These are phyloP conservation scores for Claviceps fusiformis DNA, from an alignment of 2,329 filamentous ascomycete genomes.

Conservation along the genomic window DNA sequence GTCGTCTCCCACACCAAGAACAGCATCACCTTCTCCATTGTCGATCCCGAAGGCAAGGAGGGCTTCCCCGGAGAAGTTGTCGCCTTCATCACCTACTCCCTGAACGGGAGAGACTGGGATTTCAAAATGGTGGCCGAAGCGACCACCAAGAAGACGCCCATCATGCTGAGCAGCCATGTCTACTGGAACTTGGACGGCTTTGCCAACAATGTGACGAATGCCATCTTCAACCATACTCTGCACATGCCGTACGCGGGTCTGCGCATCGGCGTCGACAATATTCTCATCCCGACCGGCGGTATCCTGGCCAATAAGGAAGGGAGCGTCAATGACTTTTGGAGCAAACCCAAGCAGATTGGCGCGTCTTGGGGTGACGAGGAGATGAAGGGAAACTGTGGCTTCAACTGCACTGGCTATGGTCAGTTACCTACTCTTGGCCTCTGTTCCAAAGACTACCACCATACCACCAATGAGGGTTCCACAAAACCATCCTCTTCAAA, in stretches of 20 bases:
- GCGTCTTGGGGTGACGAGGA: slow-evolving; percentile 49
- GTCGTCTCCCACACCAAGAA: slow-evolving; percentile 52
- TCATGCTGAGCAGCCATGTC: slow-evolving; percentile 62
- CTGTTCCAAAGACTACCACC: no score
- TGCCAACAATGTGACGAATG: slow-evolving; percentile 54
- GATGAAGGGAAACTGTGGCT: slow-evolving; percentile 62
- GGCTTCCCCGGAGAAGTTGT: slow-evolving; percentile 70
- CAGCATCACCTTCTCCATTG: slow-evolving; percentile 63
- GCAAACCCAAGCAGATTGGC: slow-evolving; percentile 64
- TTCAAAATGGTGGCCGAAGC: slow-evolving; percentile 59
- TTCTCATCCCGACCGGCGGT: slow-evolving; percentile 62
- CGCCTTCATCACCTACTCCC: slow-evolving; percentile 59
- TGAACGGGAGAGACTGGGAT: slow-evolving; percentile 54
- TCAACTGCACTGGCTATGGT: slow-evolving; percentile 75
- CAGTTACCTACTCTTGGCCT: slow-evolving; percentile 15
- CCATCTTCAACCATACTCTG: slow-evolving; percentile 57
- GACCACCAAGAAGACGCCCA: slow-evolving; percentile 63
- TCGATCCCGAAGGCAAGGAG: slow-evolving; percentile 58
- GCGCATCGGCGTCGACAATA: slow-evolving; percentile 54
- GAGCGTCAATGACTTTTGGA: slow-evolving; percentile 74
- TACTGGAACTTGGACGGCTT: slow-evolving; percentile 82
- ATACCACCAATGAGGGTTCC: no score
- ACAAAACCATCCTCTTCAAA: not conserved
- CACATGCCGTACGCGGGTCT: slow-evolving; percentile 60
- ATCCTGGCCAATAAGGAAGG: slow-evolving; percentile 55